Percentiles rank a stretch among this genome's conserved stretches.
phyloP scores from a whole-genome alignment of 2,329 filamentous ascomycete species.

The Fusarium sp. region DNA sequence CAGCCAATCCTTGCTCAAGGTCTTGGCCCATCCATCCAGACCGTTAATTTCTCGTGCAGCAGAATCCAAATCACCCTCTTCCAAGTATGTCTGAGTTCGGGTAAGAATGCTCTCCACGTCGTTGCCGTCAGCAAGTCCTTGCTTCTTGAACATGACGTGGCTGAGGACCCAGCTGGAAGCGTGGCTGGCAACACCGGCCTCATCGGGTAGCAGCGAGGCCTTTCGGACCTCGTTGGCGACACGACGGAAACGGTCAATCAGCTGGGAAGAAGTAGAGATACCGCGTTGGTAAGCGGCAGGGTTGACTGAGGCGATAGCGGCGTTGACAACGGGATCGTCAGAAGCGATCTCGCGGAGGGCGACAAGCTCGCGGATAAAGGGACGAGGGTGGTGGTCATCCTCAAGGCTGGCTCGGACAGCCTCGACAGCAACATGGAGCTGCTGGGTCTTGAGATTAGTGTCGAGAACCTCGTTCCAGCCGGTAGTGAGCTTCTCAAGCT shows the following conservation, averaged over 20 bases:
- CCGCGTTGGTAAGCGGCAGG: slow-evolving; percentile 93
- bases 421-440: slow-evolving; percentile 95
- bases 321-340: slow-evolving; percentile 87
- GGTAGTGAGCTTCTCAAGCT: slow-evolving; percentile 87
- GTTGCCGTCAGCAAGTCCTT: slow-evolving; percentile 81
- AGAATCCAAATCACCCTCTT: slow-evolving; percentile 91
- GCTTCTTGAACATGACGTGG: slow-evolving; percentile 97
- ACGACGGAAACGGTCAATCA: slow-evolving; percentile 95
- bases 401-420: slow-evolving; percentile 88
- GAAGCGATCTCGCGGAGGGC: slow-evolving; percentile 92
- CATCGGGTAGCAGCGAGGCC: slow-evolving; percentile 89
- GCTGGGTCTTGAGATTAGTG: slow-evolving; percentile 90
- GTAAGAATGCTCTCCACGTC: slow-evolving; percentile 96
- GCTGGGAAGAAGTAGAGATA: slow-evolving; percentile 82
- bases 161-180: slow-evolving; percentile 90
- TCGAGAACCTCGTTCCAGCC: slow-evolving; percentile 94
- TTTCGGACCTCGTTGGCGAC: slow-evolving; percentile 94
- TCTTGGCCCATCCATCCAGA: slow-evolving; percentile 93
- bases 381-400: slow-evolving; percentile 75
- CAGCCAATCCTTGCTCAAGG: slow-evolving; percentile 93
- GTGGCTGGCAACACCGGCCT: slow-evolving; percentile 94
- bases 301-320: slow-evolving; percentile 96
- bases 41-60: slow-evolving; percentile 96
- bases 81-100: slow-evolving; percentile 87
- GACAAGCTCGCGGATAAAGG: slow-evolving; percentile 92